phyloP scores from a whole-genome alignment of 345 rosid species.

The Populus davidiana region DNA sequence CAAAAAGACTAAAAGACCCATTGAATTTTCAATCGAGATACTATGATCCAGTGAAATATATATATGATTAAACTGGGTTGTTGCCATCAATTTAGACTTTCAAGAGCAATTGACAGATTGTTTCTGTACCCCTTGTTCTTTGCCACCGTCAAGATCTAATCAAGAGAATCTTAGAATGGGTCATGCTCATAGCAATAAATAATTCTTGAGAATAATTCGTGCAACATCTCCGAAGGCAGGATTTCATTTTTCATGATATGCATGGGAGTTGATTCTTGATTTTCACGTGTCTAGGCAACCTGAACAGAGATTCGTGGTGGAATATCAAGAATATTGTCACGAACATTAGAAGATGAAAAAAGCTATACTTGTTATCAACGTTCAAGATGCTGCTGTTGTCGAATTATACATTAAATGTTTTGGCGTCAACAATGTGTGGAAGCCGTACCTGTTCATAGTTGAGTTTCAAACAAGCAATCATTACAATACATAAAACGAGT shows the following conservation, averaged over 20 bases:
- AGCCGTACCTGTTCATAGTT: not conserved
- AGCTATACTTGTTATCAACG: too few relatives aligned
- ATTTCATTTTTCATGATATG: not conserved
- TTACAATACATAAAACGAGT: not conserved
- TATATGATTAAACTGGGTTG: too few relatives aligned
- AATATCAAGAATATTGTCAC: not conserved
- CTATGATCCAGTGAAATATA: too few relatives aligned
- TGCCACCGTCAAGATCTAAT: not conserved
- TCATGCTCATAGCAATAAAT: too few relatives aligned
- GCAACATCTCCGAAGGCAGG: not conserved
- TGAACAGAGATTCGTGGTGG: not conserved
- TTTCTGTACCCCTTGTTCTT: too few relatives aligned
- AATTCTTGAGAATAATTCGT: not conserved
- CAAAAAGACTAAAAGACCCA: too few relatives aligned
- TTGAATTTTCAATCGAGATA: too few relatives aligned
- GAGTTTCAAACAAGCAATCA: not conserved
- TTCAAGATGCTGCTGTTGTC: not conserved
- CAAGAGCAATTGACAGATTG: too few relatives aligned
- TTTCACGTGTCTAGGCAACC: not conserved
- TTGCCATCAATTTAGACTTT: too few relatives aligned
- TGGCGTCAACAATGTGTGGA: not conserved
- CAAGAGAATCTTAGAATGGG: too few relatives aligned
- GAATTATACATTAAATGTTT: too few relatives aligned
- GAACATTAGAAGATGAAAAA: not conserved
- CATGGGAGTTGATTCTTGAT: too few relatives aligned